Evolutionary conservation across 192 early-diverging fungal species (phyloP), one percentile per base, ranked within the genome.

Genomic region (Coemansia sp.): DNA sequence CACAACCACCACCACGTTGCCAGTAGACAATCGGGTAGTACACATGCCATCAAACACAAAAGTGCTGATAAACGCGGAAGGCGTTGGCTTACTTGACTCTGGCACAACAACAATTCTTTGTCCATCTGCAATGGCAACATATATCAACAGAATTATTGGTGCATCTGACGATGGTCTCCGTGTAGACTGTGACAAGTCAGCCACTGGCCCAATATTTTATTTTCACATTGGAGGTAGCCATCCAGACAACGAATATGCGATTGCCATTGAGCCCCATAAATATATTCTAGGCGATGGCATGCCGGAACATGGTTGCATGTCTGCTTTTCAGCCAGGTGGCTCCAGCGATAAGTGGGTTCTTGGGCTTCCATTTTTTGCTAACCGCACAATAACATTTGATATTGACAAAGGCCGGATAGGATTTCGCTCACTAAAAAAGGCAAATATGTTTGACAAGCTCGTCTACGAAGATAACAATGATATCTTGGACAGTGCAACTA

Each of bases 21-120:
- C 32, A n/a, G 50, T 59, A 45, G 42, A 50, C 16, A 50, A 42
- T 12, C 72, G 44, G 26, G 23, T 60, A 16, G 48, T 75, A 7
- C 64, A 23, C 15, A 15, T 64, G 39, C 64, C 65, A 18, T 16
- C 49, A 19, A 18, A 19, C 5, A 61, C 43, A 16, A 43, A 49
- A 38, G 41, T 74, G 3, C 47, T 47, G 10, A 64, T 81, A 12
- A 45, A 63, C 6, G 47, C 64, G 23, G 39, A 53, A 1, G 72
- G 75, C 0, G 38, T 70, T 21, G 80, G 71, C 13, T 47, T 83
- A 32, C 62, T 83, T 21, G 80, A 83, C 41, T 77, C 80, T 3
- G 80, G 80, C 0, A 83, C 80, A 26, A 77, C 80, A 1, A 77
- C 75, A 2, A 77, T 83, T 13, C 69, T 83, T 4, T 77, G 74